Base-by-base conservation (phyloP, 2,329 filamentous ascomycete genomes). In the Phaeosphaeria sp. region DNA sequence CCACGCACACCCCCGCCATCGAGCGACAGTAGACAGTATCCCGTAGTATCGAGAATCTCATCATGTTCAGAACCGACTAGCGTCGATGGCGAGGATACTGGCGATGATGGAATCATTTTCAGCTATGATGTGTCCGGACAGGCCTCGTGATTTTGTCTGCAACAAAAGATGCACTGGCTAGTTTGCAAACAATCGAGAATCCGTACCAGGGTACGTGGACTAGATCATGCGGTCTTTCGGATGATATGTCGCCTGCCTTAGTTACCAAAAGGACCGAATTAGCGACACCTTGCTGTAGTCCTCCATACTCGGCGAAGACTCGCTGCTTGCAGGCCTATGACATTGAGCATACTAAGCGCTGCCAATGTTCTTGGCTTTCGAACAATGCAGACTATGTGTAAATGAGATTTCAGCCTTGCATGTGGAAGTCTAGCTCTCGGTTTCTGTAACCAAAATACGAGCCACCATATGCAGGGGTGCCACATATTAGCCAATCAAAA, bases 1-100 rank as follows among this genome's bases (percentile, higher is more conserved):
- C 68, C 68, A 11, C 68, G 61, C 17, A 72, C 66, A 22, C 68
- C 68, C 6, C 68, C 68, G 30, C 67, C 66, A 48, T 72, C 66
- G n/a, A 49, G 36, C 13, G 47, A 49, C 30, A 49, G 15, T 30
- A 49, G 20, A 18, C 47, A 69, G 43, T 58, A 60, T 1, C 65
- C 65, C n/a, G 59, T 64, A 24, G 56, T 61, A 33, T 64, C 61
- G 9, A 62, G 49, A 13, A 49, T n/a, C 36, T 39, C 20, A 22
- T 39, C 20, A 2, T 2, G 9, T 22, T 39, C 33, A n/a, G 20
- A 22, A 11, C 3, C 18, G 2, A 21, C 47, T 18, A 25, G n/a
- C 17, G 33, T 49, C 6, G 30, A 39, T 6, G 47, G 20, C 30
- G 33, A 42, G 13, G 27, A 39, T 36, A 18, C 18, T 24, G n/a